These are phyloP conservation scores for Debaryomyces fabryi DNA, from an alignment of 1,139 yeast genomes.

Conservation along the genomic window DNA sequence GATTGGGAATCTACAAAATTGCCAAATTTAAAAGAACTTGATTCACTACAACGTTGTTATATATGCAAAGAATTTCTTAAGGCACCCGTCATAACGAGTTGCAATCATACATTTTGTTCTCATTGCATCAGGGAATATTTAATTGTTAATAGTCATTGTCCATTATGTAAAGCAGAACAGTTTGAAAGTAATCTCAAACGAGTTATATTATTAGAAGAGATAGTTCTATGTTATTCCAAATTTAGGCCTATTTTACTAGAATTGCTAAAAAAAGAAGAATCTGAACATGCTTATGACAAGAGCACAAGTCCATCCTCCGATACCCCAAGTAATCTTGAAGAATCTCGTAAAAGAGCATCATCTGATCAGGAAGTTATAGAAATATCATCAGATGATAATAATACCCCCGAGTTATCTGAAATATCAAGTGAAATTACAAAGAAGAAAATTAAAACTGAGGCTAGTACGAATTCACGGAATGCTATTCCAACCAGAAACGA, in stretches of 20 bases:
- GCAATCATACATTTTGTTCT: slow-evolving; percentile 92
- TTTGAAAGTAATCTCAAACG: slow-evolving; percentile 72
- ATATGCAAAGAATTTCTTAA: slow-evolving; percentile 85
- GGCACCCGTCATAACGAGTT: slow-evolving; percentile 84
- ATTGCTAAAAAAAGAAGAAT: slow-evolving; percentile 16
- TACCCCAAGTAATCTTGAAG: background rate
- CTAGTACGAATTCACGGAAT: slow-evolving; percentile 11
- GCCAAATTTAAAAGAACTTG: slow-evolving; percentile 64
- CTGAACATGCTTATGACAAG: background rate
- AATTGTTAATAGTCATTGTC: slow-evolving; percentile 65
- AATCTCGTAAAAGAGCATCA: slow-evolving; percentile 3
- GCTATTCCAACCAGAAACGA: slow-evolving; percentile 21
- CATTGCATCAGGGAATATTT: slow-evolving; percentile 80
- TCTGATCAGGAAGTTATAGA: slow-evolving; percentile 22
- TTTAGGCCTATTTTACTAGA: slow-evolving; percentile 44
- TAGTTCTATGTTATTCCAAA: slow-evolving; percentile 56
- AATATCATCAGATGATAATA: slow-evolving; percentile 18
- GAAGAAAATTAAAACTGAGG: slow-evolving; percentile 12
- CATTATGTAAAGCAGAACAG: slow-evolving; percentile 73
- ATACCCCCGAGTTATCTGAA: background rate
- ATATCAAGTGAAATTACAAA: slow-evolving; percentile 2
- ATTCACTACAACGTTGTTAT: slow-evolving; percentile 76
- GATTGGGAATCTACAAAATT: slow-evolving; percentile 62
- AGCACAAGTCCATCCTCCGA: background rate
- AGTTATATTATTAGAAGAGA: slow-evolving; percentile 73